Percentiles rank a stretch among this genome's conserved stretches.
These are phyloP conservation scores for Talaromyces ruber DNA, from an alignment of 495 filamentous ascomycete species.

Conservation along the genomic window DNA sequence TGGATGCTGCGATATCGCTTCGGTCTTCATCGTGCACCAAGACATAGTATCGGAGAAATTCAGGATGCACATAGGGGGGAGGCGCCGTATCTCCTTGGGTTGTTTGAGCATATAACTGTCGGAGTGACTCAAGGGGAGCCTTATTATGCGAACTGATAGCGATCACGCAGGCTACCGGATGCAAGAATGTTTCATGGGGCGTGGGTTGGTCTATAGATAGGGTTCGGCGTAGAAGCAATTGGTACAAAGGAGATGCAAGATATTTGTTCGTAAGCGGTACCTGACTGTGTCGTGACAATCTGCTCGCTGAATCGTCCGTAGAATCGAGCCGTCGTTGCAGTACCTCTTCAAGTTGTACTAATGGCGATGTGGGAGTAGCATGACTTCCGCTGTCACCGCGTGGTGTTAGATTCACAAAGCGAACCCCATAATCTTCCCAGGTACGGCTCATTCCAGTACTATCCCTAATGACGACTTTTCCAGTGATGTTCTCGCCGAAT, in stretches of 20 bases:
- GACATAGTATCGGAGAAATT: slow-evolving; percentile 92
- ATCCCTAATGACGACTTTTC: slow-evolving; percentile 85
- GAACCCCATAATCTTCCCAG: slow-evolving; percentile 86
- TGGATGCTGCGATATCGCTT: slow-evolving; percentile 84
- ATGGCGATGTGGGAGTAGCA: slow-evolving; percentile 16
- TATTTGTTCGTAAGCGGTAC: slow-evolving; percentile 16
- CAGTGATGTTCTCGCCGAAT: slow-evolving; percentile 82
- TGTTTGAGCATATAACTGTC: slow-evolving; percentile 72
- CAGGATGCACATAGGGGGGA: slow-evolving; percentile 76
- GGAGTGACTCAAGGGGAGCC: slow-evolving; percentile 72
- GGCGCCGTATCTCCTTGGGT: slow-evolving; percentile 55
- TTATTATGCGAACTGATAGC: slow-evolving; percentile 83
- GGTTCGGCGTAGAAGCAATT: slow-evolving; percentile 71
- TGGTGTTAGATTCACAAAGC: slow-evolving; percentile 55
- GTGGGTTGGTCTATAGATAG: slow-evolving; percentile 68
- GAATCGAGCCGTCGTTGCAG: slow-evolving; percentile 38
- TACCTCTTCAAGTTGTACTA: slow-evolving; percentile 53
- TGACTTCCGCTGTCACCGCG: slow-evolving; percentile 10
- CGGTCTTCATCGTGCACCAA: slow-evolving; percentile 94
- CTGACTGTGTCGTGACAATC: slow-evolving; percentile 28
- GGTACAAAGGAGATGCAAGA: slow-evolving; percentile 58
- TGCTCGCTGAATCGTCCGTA: slow-evolving; percentile 19
- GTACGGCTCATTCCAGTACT: slow-evolving; percentile 71
- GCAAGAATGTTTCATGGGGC: slow-evolving; percentile 85
- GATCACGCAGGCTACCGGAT: slow-evolving; percentile 93